A percentile compares a stretch with the other conserved stretches of the same genome.
Evolutionary conservation across 495 filamentous ascomycete species (phyloP).

Genomic region (Tuber umbilicatum): DNA sequence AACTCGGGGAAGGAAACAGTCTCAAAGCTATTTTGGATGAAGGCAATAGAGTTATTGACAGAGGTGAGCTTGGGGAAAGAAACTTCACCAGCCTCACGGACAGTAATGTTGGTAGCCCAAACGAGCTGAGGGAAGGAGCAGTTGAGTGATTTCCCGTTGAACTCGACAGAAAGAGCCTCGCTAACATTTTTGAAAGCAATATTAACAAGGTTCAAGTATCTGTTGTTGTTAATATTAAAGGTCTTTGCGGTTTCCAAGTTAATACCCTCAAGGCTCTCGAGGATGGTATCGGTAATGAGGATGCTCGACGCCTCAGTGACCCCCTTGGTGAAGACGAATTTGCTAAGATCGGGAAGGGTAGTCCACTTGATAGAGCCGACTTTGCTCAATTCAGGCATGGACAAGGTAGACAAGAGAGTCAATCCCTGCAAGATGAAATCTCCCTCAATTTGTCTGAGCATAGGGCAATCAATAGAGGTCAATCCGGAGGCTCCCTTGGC

Average conservation of each 20-base stretch:
- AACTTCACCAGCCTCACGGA: conserved; percentile 73
- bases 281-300: conserved; percentile 72
- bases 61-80: conserved; percentile 66
- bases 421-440: conserved; percentile 59
- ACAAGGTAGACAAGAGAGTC: conserved; percentile 59
- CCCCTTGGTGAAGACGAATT: conserved; percentile 56
- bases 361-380: conserved; percentile 63
- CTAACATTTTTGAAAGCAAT: conserved; percentile 65
- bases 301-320: conserved; percentile 60
- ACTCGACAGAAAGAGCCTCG: conserved; percentile 56
- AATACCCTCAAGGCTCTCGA: conserved; percentile 69
- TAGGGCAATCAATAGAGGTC: conserved; percentile 46
- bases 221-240: conserved; percentile 79
- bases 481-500: conserved; percentile 55
- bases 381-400: conserved; percentile 55
- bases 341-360: conserved; percentile 64
- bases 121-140: conserved; percentile 68
- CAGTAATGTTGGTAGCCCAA: conserved; percentile 74
- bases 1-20: conserved; percentile 70
- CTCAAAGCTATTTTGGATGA: conserved; percentile 71
- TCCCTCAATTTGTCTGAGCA: conserved; percentile 51
- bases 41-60: conserved; percentile 72
- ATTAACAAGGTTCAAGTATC: conserved; percentile 59
- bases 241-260: conserved; percentile 56
- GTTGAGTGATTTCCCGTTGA: conserved; percentile 53